phyloP scores from a whole-genome alignment of 257 asterid species.

The Lantana camara region DNA sequence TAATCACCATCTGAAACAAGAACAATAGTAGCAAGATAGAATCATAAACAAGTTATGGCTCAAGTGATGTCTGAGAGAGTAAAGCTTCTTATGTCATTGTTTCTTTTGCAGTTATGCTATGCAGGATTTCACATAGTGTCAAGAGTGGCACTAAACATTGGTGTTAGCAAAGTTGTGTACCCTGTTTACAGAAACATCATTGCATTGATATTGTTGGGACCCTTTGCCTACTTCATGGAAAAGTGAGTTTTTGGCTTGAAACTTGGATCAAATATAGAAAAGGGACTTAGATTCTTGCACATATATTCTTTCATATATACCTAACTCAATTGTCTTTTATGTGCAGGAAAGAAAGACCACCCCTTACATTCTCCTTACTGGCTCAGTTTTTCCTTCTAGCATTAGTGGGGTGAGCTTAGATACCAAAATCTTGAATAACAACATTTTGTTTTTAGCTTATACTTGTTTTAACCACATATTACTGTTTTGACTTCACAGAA shows the following conservation, averaged over 20 bases:
- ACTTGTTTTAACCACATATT: background rate
- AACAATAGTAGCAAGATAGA: conserved; percentile 11
- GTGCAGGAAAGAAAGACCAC: conserved; percentile 83
- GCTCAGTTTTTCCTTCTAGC: conserved; percentile 82
- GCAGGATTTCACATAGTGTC: conserved; percentile 92
- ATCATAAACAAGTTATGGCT: conserved; percentile 44
- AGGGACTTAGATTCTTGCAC: background rate
- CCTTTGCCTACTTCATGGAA: conserved; percentile 77
- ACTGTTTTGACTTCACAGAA: conserved; percentile 35
- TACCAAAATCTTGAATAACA: background rate
- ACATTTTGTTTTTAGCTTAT: background rate
- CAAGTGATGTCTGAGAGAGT: conserved; percentile 49
- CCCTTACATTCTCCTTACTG: conserved; percentile 72
- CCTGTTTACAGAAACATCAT: conserved; percentile 83
- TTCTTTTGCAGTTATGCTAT: conserved; percentile 71
- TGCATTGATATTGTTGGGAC: conserved; percentile 70
- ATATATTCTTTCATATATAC: background rate
- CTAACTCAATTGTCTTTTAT: background rate
- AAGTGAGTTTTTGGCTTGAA: conserved; percentile 49
- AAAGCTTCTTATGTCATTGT: conserved; percentile 66
- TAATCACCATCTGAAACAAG: background rate
- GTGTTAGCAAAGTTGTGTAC: conserved; percentile 84
- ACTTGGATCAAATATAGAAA: too few species aligned
- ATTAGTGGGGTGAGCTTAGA: conserved; percentile 59
- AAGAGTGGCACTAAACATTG: conserved; percentile 81